Percentiles rank a stretch among this genome's conserved stretches.
phyloP scores from a whole-genome alignment of 2,329 filamentous ascomycete genomes.

The Fusarium sp. region DNA sequence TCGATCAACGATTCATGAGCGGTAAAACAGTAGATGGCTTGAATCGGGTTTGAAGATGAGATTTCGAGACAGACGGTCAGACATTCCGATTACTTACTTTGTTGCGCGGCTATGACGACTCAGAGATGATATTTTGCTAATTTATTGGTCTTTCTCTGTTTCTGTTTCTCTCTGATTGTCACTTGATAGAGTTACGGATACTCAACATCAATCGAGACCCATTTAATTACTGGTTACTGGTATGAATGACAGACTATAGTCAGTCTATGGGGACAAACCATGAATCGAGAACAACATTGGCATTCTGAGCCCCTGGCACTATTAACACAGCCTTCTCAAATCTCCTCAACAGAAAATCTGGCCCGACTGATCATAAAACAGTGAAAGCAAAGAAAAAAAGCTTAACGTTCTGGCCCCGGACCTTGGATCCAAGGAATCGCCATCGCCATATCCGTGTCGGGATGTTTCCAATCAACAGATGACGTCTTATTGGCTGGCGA shows the following conservation, averaged over 20 bases:
- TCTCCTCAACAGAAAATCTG: slow-evolving; percentile 31
- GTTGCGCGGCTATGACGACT: slow-evolving; percentile 5
- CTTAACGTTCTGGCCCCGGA: slow-evolving; percentile 35
- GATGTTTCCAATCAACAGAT: slow-evolving; percentile 1
- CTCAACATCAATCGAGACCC: background rate
- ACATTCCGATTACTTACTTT: background rate
- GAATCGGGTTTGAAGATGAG: slow-evolving; percentile 28
- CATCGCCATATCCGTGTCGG: slow-evolving; percentile 35
- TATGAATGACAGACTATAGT: background rate
- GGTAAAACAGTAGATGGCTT: slow-evolving; percentile 28
- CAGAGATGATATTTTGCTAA: background rate
- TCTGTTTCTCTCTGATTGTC: background rate
- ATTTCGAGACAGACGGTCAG: slow-evolving; percentile 21
- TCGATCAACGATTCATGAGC: slow-evolving; percentile 6
- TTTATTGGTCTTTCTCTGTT: background rate
- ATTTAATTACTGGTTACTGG: background rate
- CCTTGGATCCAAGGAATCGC: slow-evolving; percentile 27
- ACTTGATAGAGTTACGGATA: background rate
- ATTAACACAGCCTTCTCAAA: slow-evolving; percentile 23
- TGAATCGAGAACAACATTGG: slow-evolving; percentile 22
- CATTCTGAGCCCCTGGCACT: background rate
- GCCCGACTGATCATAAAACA: background rate
- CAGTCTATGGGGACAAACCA: slow-evolving; percentile 6
- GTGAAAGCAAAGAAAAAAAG: slow-evolving; percentile 18
- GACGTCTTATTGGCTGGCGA: background rate